Evolutionary conservation across 2,329 filamentous ascomycete genomes (phyloP), one percentile per base, ranked within the genome.

Genomic region (Xylariaceae sp.): DNA sequence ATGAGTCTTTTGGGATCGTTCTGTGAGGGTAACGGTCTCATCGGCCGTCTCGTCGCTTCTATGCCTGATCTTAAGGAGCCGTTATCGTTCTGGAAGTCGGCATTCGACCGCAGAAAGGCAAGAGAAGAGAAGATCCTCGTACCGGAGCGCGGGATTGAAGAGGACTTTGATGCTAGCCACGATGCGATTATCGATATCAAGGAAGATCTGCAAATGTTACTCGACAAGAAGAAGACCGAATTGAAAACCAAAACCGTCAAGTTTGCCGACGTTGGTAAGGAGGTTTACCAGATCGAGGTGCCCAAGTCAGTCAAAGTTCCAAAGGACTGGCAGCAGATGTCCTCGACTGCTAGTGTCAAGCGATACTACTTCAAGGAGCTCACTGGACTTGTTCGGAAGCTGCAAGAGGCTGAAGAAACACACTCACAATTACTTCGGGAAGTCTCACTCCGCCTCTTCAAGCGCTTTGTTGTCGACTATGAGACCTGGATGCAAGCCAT

Each of bases 261-360:
- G 70, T 94, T 87, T 68, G 86, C 86, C 34, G 90, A 97, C 70
- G 88, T 95, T 6, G 94, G 94, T 62, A 99, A 99, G 73, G 94
- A 99, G 70, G 90, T 99, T 55, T 97, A 96, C 75, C 93, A 99
- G 74, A 81, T 99, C 9, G 94, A 99, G 72, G 88, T 90, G 0
- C 93, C 94, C 0, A 96, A 94, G 74, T 77, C 78, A 1, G 78
- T 90, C 70, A 96, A 95, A 74, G 86, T 99, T 2, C 94, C 94
- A 0, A 88, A 88, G 65, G 84, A 79, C 68, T 99, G 94, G 92
- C 87, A 92, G 64, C 93, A 97, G 71, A 97, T 97, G 92, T 97
- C 94, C 3, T 89, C 92, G 0, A 97, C 94, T 0, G 85, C 88
- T 63, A 86, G 88, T 58, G 89, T 95, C 70, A 97, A 96, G 75